These are phyloP conservation scores for Arthromyces matolae DNA, from an alignment of 768 basidiomycete genomes.

Conservation along the genomic window DNA sequence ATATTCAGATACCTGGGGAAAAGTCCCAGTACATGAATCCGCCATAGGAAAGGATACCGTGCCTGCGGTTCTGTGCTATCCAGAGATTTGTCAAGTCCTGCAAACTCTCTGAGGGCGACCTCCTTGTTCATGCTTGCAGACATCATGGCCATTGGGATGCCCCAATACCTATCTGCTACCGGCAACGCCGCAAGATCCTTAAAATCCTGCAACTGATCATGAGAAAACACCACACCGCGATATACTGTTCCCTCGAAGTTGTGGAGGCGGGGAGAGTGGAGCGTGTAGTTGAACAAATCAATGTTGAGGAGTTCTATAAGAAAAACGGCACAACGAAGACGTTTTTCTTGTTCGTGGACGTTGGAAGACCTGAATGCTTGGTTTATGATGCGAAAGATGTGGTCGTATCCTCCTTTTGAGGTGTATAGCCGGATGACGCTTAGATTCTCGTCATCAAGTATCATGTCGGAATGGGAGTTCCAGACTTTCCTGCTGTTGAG, in stretches of 20 bases:
- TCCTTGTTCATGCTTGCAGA: conserved; percentile 12
- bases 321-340: conserved; percentile 11
- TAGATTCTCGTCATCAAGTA: conserved; percentile 10
- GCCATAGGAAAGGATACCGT: conserved; percentile 13
- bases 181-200: conserved; percentile 7
- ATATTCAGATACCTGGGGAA: conserved; percentile 5
- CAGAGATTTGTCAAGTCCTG: conserved; percentile 2
- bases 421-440: conserved; percentile 16
- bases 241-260: conserved; percentile 15
- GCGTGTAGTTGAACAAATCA: conserved; percentile 15
- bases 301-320: conserved; percentile 17
- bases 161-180: conserved; percentile 14
- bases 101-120: conserved; percentile 12
- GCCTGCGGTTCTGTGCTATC: neutral
- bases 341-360: conserved; percentile 10
- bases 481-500: conserved; percentile 11
- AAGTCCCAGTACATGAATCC: conserved; percentile 12
- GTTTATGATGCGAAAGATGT: conserved; percentile 15
- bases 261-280: conserved; percentile 1
- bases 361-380: conserved; percentile 11
- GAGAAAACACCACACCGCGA: conserved; percentile 10
- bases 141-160: conserved; percentile 16
- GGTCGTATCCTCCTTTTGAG: conserved; percentile 12
- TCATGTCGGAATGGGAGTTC: neutral
- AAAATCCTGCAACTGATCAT: conserved; percentile 15